Base-by-base conservation (phyloP, 2,329 filamentous ascomycete genomes). In the Cordyceps cateniannulata region DNA sequence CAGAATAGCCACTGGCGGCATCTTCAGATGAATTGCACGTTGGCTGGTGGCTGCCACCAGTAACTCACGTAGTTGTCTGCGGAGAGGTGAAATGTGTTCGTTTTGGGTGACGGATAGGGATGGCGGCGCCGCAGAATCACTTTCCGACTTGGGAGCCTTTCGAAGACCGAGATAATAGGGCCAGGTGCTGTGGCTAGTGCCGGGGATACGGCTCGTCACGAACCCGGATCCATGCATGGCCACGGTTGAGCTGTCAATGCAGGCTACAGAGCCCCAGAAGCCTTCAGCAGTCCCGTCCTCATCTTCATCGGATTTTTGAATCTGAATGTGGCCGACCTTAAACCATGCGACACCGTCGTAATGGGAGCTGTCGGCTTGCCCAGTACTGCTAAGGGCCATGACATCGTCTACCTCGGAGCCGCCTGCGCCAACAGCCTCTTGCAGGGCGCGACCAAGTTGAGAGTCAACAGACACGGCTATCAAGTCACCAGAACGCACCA, bases 161-260 rank as follows among this genome's bases (percentile, higher is more conserved):
- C 86, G 90, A 59, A 90, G 80, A 1, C 91, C 90, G 1, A 97
- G 81, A 73, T 97, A 99, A 71, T 93, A 96, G 64, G 89, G 88
- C 93, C 93, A 98, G 20, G 85, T 86, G 70, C 85, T 96, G 61
- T 85, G 84, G 64, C 87, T 84, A 1, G 86, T 87, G 7, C 89
- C 85, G 0, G 93, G 93, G 7, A 96, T 81, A 56, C 88, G 87
- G 68, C 89, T 88, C 50, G 90, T 89, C 69, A 92, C 90, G 65
- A 89, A 96, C 3, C 95, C 95, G 40, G 93, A 92, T 69, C 96
- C 92, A 62, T 93, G 90, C 81, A 98, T 93, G 62, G 91, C 89
- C 3, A 96, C 96, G 62, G 87, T 89, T 7, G 88, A 84, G 49
- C 90, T 90, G 71, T 98, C 93, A 53, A 99, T 91, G 51, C 88